Evolutionary conservation across 768 basidiomycete species (phyloP).

Genomic region (Rhizopogon rudus): DNA sequence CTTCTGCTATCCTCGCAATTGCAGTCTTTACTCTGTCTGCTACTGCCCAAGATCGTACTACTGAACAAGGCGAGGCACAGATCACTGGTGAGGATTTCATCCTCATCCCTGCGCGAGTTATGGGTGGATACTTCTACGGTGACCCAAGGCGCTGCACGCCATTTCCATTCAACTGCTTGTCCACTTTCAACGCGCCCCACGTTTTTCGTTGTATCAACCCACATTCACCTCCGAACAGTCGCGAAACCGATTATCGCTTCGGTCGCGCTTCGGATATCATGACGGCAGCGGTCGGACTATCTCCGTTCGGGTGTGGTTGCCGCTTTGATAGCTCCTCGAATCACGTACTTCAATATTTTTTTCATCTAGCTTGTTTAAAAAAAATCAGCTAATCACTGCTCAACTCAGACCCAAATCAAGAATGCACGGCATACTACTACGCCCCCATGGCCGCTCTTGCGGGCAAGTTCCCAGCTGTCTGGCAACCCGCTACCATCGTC

Average conservation of each 20-base stretch:
- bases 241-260: neutral
- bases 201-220: neutral
- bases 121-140: neutral
- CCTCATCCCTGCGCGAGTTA: neutral
- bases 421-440: slow-evolving; percentile 42
- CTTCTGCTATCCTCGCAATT: slow-evolving; percentile 2
- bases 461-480: slow-evolving; percentile 38
- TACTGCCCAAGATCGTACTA: slow-evolving; percentile 25
- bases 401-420: slow-evolving; percentile 27
- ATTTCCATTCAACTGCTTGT: neutral
- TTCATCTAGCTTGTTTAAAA: neutral
- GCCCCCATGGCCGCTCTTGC: slow-evolving; percentile 27
- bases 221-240: neutral
- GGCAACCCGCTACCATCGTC: slow-evolving; percentile 41
- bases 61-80: slow-evolving; percentile 32
- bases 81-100: slow-evolving; percentile 27
- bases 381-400: neutral
- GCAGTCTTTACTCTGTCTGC: slow-evolving; percentile 3
- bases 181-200: neutral
- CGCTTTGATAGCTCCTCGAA: neutral
- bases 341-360: neutral
- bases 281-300: neutral
- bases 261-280: neutral
- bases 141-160: too few species aligned
- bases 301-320: neutral